Percentiles rank a stretch among this genome's conserved stretches.
These are phyloP conservation scores for Geum urbanum DNA, from an alignment of 306 rosid genomes.

Conservation along the genomic window DNA sequence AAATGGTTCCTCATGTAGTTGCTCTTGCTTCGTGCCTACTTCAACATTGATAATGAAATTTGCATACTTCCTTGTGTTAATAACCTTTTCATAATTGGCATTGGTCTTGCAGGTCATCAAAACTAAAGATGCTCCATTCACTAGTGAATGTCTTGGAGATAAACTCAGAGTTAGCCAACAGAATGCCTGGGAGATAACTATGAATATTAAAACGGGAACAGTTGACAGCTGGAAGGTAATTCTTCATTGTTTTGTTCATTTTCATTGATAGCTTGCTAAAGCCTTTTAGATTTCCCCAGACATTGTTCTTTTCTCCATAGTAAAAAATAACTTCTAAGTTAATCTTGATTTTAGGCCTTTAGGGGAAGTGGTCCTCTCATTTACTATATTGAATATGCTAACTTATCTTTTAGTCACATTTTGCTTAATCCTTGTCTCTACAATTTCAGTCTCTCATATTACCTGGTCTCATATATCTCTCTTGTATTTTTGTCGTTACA, in stretches of 20 bases:
- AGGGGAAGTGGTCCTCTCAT: background rate
- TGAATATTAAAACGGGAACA: constrained; percentile 62
- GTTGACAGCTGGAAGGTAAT: constrained; percentile 90
- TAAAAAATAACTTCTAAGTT: background rate
- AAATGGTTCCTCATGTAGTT: constrained; percentile 51
- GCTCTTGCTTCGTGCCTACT: constrained; percentile 9
- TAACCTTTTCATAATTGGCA: constrained; percentile 13
- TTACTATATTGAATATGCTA: background rate
- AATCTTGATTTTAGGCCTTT: background rate
- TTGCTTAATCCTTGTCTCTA: no score
- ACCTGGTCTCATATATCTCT: background rate
- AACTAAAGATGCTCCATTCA: constrained; percentile 35
- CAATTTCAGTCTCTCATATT: background rate
- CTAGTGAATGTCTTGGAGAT: constrained; percentile 49
- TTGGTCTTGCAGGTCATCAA: constrained; percentile 55
- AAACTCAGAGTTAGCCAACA: constrained; percentile 46
- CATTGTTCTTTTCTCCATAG: background rate
- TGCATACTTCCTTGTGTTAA: constrained; percentile 18
- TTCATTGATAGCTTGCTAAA: background rate
- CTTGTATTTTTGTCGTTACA: background rate
- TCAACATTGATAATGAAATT: constrained; percentile 11
- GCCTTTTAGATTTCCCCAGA: background rate
- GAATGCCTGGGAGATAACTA: constrained; percentile 64
- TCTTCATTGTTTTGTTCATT: background rate
- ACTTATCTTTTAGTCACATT: no score